Conservation (phyloP, 2,329 filamentous ascomycete species). For the Neurospora sp. region DNA sequence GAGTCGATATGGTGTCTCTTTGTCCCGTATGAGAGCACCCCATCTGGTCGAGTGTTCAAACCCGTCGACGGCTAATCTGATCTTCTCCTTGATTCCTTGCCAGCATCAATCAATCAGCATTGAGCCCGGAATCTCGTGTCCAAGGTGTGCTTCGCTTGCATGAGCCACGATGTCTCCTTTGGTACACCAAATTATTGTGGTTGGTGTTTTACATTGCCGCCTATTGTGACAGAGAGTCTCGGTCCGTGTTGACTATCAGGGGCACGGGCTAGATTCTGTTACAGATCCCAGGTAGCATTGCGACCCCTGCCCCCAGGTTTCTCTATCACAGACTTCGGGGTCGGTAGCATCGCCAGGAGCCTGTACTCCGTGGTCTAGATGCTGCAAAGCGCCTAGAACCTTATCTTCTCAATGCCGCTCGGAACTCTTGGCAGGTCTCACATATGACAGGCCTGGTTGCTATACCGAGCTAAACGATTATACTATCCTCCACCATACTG, state of each 20-base stretch:
- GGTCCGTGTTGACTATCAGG: neutral
- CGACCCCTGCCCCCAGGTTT: neutral
- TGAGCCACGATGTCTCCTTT: neutral
- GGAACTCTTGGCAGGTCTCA: neutral
- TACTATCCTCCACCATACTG: neutral
- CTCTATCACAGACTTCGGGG: neutral
- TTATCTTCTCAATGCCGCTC: neutral
- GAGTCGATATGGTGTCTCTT: neutral
- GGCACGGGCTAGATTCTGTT: neutral
- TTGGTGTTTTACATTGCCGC: neutral
- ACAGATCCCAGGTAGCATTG: neutral
- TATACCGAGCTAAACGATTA: neutral
- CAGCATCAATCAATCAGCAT: neutral
- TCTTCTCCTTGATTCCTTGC: neutral
- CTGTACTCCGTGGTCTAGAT: neutral
- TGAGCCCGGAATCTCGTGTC: neutral
- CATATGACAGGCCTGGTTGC: neutral
- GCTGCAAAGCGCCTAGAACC: neutral
- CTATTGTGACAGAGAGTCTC: neutral
- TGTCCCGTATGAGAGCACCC: neutral
- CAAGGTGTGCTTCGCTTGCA: neutral
- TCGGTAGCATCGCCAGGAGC: neutral
- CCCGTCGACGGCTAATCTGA: neutral
- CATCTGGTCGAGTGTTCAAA: neutral
- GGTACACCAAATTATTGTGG: neutral